These are phyloP conservation scores for Croton laevigatus DNA, from an alignment of 441 rosid genomes.

Conservation along the genomic window DNA sequence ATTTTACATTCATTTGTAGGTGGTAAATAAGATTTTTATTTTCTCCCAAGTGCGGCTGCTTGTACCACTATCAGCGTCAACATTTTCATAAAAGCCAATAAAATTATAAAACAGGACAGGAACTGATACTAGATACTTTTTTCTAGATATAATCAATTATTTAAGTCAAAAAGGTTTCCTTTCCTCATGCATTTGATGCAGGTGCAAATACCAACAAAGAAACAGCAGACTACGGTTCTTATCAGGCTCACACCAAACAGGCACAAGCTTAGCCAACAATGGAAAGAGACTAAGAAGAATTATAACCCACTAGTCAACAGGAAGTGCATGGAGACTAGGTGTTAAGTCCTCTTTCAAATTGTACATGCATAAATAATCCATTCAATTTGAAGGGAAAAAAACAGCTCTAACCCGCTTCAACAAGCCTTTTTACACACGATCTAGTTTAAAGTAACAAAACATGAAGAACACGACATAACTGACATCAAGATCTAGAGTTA, in stretches of 20 bases:
- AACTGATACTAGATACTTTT: neutral
- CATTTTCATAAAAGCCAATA: neutral
- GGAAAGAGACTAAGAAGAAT: neutral
- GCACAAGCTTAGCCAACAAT: too few species aligned
- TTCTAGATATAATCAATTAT: too few species aligned
- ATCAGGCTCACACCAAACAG: too few species aligned
- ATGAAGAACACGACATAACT: constrained; percentile 18
- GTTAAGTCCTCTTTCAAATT: neutral
- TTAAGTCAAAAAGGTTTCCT: too few species aligned
- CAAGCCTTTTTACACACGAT: neutral
- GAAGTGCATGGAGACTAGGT: neutral
- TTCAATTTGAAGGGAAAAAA: neutral
- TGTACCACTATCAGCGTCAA: neutral
- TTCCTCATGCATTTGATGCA: too few species aligned
- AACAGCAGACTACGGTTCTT: too few species aligned
- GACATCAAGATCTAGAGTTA: neutral
- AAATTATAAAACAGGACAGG: neutral
- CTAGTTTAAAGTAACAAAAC: constrained; percentile 2
- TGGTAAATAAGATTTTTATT: neutral
- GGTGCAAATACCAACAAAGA: too few species aligned
- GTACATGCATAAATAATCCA: neutral
- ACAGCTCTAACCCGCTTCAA: neutral
- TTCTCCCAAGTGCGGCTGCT: neutral
- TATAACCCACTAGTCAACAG: neutral
- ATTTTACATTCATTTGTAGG: neutral